These are phyloP conservation scores for Knoxdaviesia capensis DNA, from an alignment of 2,329 filamentous ascomycete species.

Conservation along the genomic window DNA sequence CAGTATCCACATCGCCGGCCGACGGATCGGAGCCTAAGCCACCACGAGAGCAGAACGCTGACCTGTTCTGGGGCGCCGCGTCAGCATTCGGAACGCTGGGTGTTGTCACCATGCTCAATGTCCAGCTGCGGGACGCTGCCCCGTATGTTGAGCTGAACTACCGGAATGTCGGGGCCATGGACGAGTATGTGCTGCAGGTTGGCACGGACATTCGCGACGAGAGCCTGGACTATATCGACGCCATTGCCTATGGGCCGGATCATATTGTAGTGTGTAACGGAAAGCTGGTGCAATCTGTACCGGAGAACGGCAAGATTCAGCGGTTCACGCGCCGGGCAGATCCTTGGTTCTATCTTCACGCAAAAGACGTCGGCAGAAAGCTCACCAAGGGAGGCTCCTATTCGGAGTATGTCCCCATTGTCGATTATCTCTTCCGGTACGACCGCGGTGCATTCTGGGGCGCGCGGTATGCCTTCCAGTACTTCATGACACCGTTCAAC, in stretches of 20 bases:
- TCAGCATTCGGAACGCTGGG: conserved; percentile 47
- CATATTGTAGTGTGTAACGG: conserved; percentile 42
- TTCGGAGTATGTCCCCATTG: conserved; percentile 36
- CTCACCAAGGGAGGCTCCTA: conserved; percentile 4
- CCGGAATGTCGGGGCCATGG: conserved; percentile 19
- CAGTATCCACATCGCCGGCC: too few species aligned
- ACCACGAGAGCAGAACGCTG: conserved; percentile 23
- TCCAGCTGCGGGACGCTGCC: conserved; percentile 34
- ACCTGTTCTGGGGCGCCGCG: conserved; percentile 44
- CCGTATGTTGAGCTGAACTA: conserved; percentile 39
- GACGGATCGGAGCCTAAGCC: too few species aligned
- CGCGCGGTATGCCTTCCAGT: conserved; percentile 38
- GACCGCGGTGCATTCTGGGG: conserved; percentile 53
- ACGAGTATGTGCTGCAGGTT: conserved; percentile 20
- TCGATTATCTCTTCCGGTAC: conserved; percentile 52
- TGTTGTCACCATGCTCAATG: conserved; percentile 42
- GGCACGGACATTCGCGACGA: conserved; percentile 18
- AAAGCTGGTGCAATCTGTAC: conserved; percentile 26
- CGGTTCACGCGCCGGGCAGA: conserved; percentile 38
- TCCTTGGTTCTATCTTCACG: conserved; percentile 59
- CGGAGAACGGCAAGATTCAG: conserved; percentile 13
- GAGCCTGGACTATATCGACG: conserved; percentile 45
- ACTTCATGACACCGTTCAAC: conserved; percentile 47
- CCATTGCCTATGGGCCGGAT: conserved; percentile 37
- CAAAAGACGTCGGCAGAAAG: conserved; percentile 18